These are phyloP conservation scores for Alternaria dauci DNA, from an alignment of 2,329 filamentous ascomycete species.

Conservation along the genomic window DNA sequence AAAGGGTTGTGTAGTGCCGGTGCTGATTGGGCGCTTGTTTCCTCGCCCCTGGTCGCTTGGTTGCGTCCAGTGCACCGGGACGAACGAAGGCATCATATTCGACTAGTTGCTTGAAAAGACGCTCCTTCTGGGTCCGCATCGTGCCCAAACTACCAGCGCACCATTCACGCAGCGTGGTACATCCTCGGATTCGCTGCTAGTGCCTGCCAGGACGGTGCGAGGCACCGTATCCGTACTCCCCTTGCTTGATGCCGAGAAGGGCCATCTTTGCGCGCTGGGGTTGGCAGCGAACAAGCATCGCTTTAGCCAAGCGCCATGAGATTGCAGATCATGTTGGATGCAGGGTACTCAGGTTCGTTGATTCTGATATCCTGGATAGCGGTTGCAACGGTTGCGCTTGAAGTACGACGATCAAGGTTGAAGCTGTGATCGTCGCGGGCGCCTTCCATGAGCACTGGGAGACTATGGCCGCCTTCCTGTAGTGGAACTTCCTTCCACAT, in stretches of 20 bases:
- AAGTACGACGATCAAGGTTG: not conserved
- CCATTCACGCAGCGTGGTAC: constrained; percentile 5
- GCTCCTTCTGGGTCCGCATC: not conserved
- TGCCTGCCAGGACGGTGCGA: constrained; percentile 1
- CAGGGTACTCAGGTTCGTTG: constrained; percentile 1
- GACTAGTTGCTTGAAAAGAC: constrained; percentile 9
- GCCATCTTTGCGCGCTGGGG: not conserved
- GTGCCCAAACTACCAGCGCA: constrained; percentile 5
- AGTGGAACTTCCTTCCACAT: not conserved
- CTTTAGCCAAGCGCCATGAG: constrained; percentile 15
- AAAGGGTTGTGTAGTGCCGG: constrained; percentile 7
- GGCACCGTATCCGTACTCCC: not conserved
- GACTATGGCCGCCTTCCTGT: not conserved
- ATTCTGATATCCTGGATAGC: not conserved
- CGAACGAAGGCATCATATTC: constrained; percentile 17
- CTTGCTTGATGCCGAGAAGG: constrained; percentile 2
- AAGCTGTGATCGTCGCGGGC: not conserved
- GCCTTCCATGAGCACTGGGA: not conserved
- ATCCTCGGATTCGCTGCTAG: constrained; percentile 13
- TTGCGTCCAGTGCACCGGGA: constrained; percentile 12
- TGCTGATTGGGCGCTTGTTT: constrained; percentile 30
- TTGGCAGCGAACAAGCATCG: constrained; percentile 8
- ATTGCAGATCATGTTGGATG: not conserved
- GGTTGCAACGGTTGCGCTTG: not conserved
- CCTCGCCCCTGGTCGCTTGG: constrained; percentile 23